Conservation (phyloP, 495 filamentous ascomycete species). For the Amorphotheca resinae region DNA sequence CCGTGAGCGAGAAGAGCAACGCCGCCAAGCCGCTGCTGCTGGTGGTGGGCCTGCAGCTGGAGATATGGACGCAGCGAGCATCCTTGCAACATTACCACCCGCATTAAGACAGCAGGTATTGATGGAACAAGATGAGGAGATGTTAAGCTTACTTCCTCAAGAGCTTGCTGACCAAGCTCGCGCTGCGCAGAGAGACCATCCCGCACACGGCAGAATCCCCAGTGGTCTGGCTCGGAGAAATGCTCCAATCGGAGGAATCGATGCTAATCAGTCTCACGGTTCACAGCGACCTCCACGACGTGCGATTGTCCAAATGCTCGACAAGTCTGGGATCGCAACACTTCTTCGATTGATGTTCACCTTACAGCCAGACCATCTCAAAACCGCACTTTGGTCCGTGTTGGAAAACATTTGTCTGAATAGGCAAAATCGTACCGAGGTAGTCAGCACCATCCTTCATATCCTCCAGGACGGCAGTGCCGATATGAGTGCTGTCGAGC, state of each 20-base stretch:
- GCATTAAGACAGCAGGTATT: conserved; percentile 74
- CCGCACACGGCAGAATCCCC: conserved; percentile 8
- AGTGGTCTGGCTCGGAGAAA: conserved; percentile 22
- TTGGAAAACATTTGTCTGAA: conserved; percentile 87
- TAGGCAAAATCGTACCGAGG: conserved; percentile 82
- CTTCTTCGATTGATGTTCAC: conserved; percentile 95
- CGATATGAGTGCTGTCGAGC: conserved; percentile 86
- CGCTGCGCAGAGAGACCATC: conserved; percentile 26
- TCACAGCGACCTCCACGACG: conserved; percentile 56
- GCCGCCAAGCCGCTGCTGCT: conserved; percentile 38
- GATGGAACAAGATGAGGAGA: conserved; percentile 81
- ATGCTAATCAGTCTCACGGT: conserved; percentile 12
- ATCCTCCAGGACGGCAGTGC: conserved; percentile 94
- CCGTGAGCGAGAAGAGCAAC: conserved; percentile 67
- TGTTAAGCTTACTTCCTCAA: conserved; percentile 71
- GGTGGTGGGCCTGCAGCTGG: conserved; percentile 35
- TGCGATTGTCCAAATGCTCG: conserved; percentile 86
- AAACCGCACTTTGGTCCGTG: conserved; percentile 69
- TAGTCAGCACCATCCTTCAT: conserved; percentile 84
- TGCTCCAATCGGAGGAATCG: conserved; percentile 7
- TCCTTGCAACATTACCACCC: conserved; percentile 83
- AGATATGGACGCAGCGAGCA: conserved; percentile 89
- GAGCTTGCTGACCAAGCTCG: conserved; percentile 80
- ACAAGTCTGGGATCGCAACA: conserved; percentile 90
- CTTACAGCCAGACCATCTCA: conserved; percentile 66